These are phyloP conservation scores for Coemansia sp. DNA, from an alignment of 192 early-diverging fungal genomes.

Conservation along the genomic window DNA sequence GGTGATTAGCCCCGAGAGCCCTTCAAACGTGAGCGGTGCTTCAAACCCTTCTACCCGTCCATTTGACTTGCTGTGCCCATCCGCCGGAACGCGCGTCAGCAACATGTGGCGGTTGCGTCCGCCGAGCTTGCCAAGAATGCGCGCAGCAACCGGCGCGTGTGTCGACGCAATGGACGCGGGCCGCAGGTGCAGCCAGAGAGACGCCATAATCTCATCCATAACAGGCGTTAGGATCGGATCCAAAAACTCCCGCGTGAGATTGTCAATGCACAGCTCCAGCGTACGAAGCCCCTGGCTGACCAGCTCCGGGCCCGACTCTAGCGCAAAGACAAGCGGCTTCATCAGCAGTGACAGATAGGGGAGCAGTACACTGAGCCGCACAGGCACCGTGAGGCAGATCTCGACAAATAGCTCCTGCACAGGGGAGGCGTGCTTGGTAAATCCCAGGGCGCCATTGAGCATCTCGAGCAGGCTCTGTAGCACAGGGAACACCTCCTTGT, in stretches of 20 bases:
- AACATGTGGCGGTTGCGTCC: slow-evolving; percentile 91
- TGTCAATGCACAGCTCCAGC: slow-evolving; percentile 97
- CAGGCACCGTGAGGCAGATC: slow-evolving; percentile 94
- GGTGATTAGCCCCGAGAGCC: slow-evolving; percentile 29
- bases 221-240: slow-evolving; percentile 96
- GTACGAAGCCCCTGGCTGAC: slow-evolving; percentile 95
- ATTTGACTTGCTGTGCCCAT: not conserved
- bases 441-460: slow-evolving; percentile 78
- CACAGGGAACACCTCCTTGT: slow-evolving; percentile 93
- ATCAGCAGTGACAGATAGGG: slow-evolving; percentile 93
- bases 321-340: slow-evolving; percentile 92
- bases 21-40: slow-evolving; percentile 36
- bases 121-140: slow-evolving; percentile 97
- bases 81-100: slow-evolving; percentile 41
- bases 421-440: slow-evolving; percentile 73
- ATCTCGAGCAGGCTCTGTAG: slow-evolving; percentile 88
- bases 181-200: slow-evolving; percentile 88
- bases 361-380: slow-evolving; percentile 87
- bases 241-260: slow-evolving; percentile 93
- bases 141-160: slow-evolving; percentile 81
- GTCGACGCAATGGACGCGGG: slow-evolving; percentile 80
- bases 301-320: slow-evolving; percentile 87
- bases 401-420: slow-evolving; percentile 98
- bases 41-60: slow-evolving; percentile 8
- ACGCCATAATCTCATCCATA: slow-evolving; percentile 90